Percentiles rank a stretch among this genome's conserved stretches.
These are phyloP conservation scores for Tieghemostelium lacteum DNA, from an alignment of 78 protist species.

Conservation along the genomic window DNA sequence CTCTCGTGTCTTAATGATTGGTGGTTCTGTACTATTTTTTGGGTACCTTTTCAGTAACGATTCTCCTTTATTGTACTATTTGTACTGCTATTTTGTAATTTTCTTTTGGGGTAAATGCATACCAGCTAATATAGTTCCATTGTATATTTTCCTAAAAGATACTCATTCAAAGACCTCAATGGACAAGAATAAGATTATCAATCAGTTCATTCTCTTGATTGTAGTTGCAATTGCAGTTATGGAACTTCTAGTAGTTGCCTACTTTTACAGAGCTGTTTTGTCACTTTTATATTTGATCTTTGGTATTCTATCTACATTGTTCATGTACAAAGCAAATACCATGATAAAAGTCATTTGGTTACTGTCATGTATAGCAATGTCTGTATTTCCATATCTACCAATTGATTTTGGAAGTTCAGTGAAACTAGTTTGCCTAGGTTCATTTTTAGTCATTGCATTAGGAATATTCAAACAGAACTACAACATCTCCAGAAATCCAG, in stretches of 20 bases:
- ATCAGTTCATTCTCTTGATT: not conserved
- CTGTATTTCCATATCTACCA: constrained; percentile 38
- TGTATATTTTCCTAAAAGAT: constrained; percentile 15
- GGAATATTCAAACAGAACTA: not conserved
- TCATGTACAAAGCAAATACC: not conserved
- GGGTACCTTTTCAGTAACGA: constrained; percentile 38
- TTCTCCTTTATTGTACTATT: constrained; percentile 63
- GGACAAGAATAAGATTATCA: not conserved
- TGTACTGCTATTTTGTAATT: constrained; percentile 50
- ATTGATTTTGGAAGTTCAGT: constrained; percentile 55
- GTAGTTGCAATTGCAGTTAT: constrained; percentile 16
- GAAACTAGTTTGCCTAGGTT: constrained; percentile 20
- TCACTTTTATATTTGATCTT: constrained; percentile 13
- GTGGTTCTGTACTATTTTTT: constrained; percentile 1
- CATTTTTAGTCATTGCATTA: not conserved
- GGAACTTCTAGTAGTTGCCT: constrained; percentile 68
- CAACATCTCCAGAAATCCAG: not conserved
- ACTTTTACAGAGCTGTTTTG: constrained; percentile 50
- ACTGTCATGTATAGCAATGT: constrained; percentile 32
- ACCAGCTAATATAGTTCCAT: constrained; percentile 62
- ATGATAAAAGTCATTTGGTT: constrained; percentile 54
- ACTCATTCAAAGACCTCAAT: not conserved
- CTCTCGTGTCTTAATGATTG: constrained; percentile 6
- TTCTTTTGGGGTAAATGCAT: constrained; percentile 71
- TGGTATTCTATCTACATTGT: constrained; percentile 9